Evolutionary conservation across 495 filamentous ascomycete species (phyloP).

Genomic region (Cercophora newfieldiana): DNA sequence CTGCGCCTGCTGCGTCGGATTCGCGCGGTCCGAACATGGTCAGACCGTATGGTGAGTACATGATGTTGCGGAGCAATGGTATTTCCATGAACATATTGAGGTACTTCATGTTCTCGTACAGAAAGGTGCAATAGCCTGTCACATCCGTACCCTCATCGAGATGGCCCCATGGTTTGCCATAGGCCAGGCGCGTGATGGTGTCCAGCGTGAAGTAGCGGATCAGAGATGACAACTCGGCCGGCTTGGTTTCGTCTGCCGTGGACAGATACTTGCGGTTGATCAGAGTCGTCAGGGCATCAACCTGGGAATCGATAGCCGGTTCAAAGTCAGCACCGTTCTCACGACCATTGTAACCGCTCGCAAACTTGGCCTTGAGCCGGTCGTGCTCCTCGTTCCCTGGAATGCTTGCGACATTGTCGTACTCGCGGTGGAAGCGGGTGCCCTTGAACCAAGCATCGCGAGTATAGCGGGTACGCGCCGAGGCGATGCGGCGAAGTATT

Average conservation of each 20-base stretch:
- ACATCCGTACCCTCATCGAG: slow-evolving; percentile 18
- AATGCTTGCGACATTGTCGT: slow-evolving; percentile 37
- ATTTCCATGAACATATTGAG: slow-evolving; percentile 1
- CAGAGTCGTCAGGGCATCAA: slow-evolving; percentile 36
- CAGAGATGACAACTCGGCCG: slow-evolving; percentile 40
- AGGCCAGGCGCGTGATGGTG: slow-evolving; percentile 47
- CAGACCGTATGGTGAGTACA: slow-evolving; percentile 6
- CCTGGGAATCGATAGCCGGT: slow-evolving; percentile 33
- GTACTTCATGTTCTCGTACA: background rate
- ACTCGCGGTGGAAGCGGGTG: slow-evolving; percentile 32
- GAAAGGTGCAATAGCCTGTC: background rate
- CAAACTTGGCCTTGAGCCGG: slow-evolving; percentile 30
- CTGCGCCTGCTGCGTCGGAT: slow-evolving; percentile 11
- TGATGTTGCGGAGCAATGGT: slow-evolving; percentile 5
- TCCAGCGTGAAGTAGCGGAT: slow-evolving; percentile 47
- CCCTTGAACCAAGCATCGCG: slow-evolving; percentile 33
- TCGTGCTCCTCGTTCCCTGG: slow-evolving; percentile 32
- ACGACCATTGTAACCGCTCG: slow-evolving; percentile 42
- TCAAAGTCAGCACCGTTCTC: slow-evolving; percentile 24
- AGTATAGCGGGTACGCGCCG: slow-evolving; percentile 31
- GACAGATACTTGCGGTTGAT: slow-evolving; percentile 43
- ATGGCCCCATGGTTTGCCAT: slow-evolving; percentile 49
- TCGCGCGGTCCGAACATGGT: slow-evolving; percentile 1
- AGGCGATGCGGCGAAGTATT: slow-evolving; percentile 32
- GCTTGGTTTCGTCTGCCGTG: slow-evolving; percentile 24